Evolutionary conservation across 148 eudicot genomes (phyloP).

Genomic region (Arctostaphylos glauca): DNA sequence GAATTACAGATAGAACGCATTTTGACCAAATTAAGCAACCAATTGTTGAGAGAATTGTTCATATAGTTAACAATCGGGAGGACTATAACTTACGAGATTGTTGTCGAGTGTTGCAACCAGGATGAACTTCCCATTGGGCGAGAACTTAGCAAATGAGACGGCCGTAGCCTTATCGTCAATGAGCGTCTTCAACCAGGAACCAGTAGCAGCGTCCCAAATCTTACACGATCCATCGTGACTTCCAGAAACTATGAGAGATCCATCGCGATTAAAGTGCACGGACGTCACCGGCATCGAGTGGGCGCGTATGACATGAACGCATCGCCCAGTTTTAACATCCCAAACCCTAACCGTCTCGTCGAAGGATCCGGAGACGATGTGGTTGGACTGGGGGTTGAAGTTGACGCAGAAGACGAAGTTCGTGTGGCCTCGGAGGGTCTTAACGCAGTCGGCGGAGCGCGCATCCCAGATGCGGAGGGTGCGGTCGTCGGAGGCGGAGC

Average conservation of each 20-base stretch:
- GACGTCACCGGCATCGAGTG: slow-evolving; percentile 81
- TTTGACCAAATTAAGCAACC: not conserved
- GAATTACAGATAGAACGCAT: not conserved
- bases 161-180: slow-evolving; percentile 67
- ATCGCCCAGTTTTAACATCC: slow-evolving; percentile 75
- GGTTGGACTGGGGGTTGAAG: slow-evolving; percentile 59
- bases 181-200: slow-evolving; percentile 55
- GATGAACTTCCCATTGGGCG: slow-evolving; percentile 92
- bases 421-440: slow-evolving; percentile 72
- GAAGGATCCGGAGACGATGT: slow-evolving; percentile 80
- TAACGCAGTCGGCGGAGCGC: slow-evolving; percentile 53
- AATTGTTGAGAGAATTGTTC: not conserved
- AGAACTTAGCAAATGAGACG: slow-evolving; percentile 81
- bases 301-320: slow-evolving; percentile 45
- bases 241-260: slow-evolving; percentile 71
- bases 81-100: slow-evolving; percentile 52
- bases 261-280: slow-evolving; percentile 79
- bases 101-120: slow-evolving; percentile 79
- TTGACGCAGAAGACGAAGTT: slow-evolving; percentile 74
- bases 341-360: slow-evolving; percentile 87
- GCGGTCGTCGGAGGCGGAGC: slow-evolving; percentile 92
- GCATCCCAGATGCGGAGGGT: slow-evolving; percentile 89
- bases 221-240: slow-evolving; percentile 86
- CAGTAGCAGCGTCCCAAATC: slow-evolving; percentile 75
- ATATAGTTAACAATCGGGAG: not conserved